Conservation (phyloP, 2,329 filamentous ascomycete genomes). For the Alternaria longipes region DNA sequence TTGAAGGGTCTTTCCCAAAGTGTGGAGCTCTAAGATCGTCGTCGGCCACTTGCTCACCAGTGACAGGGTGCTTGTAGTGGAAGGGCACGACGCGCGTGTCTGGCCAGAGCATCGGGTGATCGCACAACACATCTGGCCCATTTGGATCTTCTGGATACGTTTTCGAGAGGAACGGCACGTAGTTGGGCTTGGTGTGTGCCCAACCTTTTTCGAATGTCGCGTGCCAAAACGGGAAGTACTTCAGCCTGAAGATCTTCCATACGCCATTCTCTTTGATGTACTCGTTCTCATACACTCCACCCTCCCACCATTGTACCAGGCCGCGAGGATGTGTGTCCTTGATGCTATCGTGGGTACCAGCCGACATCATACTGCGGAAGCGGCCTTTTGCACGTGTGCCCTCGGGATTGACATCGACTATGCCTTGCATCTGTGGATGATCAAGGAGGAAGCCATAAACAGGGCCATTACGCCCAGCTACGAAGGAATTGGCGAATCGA, state of each 20-base stretch:
- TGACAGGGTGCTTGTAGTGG: conserved; percentile 63
- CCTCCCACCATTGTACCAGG: conserved; percentile 67
- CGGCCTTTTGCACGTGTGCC: conserved; percentile 61
- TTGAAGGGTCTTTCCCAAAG: conserved; percentile 55
- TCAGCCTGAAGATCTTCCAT: conserved; percentile 64
- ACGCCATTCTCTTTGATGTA: conserved; percentile 65
- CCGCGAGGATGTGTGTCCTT: conserved; percentile 62
- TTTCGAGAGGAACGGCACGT: conserved; percentile 61
- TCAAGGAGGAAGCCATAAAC: conserved; percentile 66
- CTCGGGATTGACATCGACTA: conserved; percentile 60
- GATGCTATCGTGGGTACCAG: conserved; percentile 63
- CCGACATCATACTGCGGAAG: conserved; percentile 65
- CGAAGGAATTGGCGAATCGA: conserved; percentile 62
- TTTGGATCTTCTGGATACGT: conserved; percentile 61
- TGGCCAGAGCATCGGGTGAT: conserved; percentile 65
- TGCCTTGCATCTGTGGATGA: conserved; percentile 67
- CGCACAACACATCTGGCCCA: conserved; percentile 63
- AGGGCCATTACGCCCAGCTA: conserved; percentile 64
- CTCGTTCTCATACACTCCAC: conserved; percentile 67
- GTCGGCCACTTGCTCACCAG: conserved; percentile 56
- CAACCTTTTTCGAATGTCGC: conserved; percentile 62
- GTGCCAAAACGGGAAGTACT: conserved; percentile 68
- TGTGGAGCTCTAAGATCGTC: conserved; percentile 61
- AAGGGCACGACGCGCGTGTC: conserved; percentile 65
- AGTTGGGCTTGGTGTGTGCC: conserved; percentile 63